Conservation (phyloP, 352 stramenopile species). For the Lagenidium sp. region DNA sequence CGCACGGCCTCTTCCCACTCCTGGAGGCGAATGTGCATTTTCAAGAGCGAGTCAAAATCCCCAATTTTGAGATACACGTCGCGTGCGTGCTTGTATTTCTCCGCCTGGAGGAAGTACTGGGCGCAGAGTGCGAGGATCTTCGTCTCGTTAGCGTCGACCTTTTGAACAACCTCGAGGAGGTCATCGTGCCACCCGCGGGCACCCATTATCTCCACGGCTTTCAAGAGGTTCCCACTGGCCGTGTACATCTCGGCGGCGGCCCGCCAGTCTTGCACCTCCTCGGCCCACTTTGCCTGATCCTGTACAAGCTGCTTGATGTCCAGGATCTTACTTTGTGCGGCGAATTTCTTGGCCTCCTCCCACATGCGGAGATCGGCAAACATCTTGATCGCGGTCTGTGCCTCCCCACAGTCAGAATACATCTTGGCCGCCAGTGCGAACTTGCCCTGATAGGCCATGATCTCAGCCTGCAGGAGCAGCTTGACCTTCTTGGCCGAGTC, state of each 20-base stretch:
- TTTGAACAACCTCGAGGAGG: conserved; percentile 70
- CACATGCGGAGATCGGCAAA: conserved; percentile 90
- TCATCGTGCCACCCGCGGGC: conserved; percentile 82
- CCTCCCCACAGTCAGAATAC: conserved; percentile 68
- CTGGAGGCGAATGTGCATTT: conserved; percentile 85
- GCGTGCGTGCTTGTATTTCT: conserved; percentile 67
- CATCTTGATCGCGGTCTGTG: conserved; percentile 90
- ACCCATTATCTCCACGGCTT: conserved; percentile 82
- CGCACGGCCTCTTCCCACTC: conserved; percentile 91
- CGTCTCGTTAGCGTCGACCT: conserved; percentile 32
- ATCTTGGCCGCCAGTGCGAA: conserved; percentile 89
- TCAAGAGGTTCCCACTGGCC: conserved; percentile 72
- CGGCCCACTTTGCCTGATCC: conserved; percentile 89
- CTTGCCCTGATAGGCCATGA: conserved; percentile 88
- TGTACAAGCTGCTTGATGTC: conserved; percentile 85
- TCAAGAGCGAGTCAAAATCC: conserved; percentile 78
- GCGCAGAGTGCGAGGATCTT: conserved; percentile 49
- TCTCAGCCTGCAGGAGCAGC: conserved; percentile 78
- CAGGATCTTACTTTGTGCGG: conserved; percentile 59
- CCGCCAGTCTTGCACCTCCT: conserved; percentile 90
- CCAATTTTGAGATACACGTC: conserved; percentile 78
- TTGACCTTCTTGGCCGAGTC: conserved; percentile 49
- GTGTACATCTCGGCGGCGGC: conserved; percentile 89
- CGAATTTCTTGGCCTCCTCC: conserved; percentile 92
- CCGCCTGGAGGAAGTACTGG: conserved; percentile 54